Evolutionary conservation across 2,329 filamentous ascomycete genomes (phyloP), one percentile per base, ranked within the genome.

Genomic region (Pseudogymnoascus sp.): DNA sequence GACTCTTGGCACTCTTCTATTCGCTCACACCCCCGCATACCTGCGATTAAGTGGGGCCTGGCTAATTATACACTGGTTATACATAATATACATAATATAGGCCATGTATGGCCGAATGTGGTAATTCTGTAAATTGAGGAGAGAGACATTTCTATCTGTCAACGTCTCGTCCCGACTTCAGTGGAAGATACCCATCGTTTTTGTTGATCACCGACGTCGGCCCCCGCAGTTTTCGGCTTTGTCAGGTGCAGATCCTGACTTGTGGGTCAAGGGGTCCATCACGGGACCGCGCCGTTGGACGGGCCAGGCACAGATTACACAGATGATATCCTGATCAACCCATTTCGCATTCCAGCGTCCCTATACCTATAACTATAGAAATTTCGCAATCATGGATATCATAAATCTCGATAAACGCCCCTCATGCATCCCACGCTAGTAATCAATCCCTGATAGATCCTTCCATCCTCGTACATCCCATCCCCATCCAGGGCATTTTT

Each of bases 371-470:
- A 57, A 34, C 51, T 57, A 57, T 23, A 48, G 13, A 57, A 34
- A 31, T 6, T 57, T 34, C 14, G 51, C 16, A 57, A 34, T 57
- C 51, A 57, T 57, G 51, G 51, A 57, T 57, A 57, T 57, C 51
- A 34, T 57, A 57, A 57, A 57, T 57, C n/a, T 57, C 16, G 51
- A 57, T 10, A 57, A 57, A 57, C 25, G 28, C 25, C 51, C 25
- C 10, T 54, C 25, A 25, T 54, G n/a, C 48, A 54, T 11, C 51
- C 28, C 51, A 21, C 28, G 51, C 51, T 34, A 57, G 48, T 57
- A 57, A 57, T 21, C 51, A 57, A 34, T 6, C 28, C 14, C 28
- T 34, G 5, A 19, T 34, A 34, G 31, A 62, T 14, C 25, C n/a
- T 57, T 21, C 11, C 51, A 19, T 57, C 28, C 28, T 57, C n/a